Evolutionary conservation across 73 alveolate species (phyloP).

Genomic region (Tetrahymena elliotti): DNA sequence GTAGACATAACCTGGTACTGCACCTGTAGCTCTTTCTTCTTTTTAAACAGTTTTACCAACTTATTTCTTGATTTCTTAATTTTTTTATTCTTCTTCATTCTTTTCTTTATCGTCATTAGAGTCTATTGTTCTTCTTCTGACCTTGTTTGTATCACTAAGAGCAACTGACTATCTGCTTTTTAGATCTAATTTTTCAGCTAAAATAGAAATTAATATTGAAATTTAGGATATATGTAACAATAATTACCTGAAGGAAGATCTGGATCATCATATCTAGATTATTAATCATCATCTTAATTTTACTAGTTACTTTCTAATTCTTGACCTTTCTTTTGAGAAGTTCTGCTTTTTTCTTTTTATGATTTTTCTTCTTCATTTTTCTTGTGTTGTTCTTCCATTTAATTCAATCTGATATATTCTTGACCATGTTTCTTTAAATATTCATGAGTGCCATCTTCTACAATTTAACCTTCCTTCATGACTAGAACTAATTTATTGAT

Average conservation of each 20-base stretch:
- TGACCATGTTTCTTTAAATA: neutral
- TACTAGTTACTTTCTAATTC: neutral
- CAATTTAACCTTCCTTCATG: slow-evolving; percentile 4
- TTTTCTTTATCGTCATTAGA: neutral
- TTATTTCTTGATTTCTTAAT: neutral
- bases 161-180: neutral
- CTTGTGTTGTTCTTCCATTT: neutral
- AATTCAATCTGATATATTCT: neutral
- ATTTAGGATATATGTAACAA: neutral
- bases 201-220: neutral
- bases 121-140: neutral
- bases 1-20: neutral
- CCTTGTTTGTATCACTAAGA: neutral
- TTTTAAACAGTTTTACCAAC: neutral
- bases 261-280: neutral
- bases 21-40: neutral
- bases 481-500: neutral
- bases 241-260: neutral
- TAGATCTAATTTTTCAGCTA: neutral
- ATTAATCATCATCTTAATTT: neutral
- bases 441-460: slow-evolving; percentile 2
- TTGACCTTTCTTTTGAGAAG: neutral
- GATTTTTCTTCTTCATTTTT: neutral
- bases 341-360: neutral
- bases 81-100: neutral